Evolutionary conservation across 495 filamentous ascomycete species (phyloP), one percentile per base, ranked within the genome.

Genomic region (Xylaria scruposa): DNA sequence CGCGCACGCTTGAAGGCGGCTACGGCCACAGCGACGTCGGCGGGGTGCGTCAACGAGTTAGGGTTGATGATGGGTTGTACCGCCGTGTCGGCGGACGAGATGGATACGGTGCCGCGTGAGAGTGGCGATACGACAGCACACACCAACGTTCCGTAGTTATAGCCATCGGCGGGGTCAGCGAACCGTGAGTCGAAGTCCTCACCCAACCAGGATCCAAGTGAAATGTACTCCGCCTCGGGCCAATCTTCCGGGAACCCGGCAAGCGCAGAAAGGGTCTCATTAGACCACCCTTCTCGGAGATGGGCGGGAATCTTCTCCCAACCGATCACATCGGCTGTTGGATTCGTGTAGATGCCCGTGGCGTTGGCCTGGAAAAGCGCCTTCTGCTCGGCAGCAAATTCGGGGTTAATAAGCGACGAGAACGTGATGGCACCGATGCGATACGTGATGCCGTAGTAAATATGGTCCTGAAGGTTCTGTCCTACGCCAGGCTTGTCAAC

Each of bases 1-100:
- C 91, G 86, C 2, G 81, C 78, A 7, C 87, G 84, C 72, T 85
- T 86, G 78, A 90, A 86, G n/a, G 82, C 86, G 0, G 86, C 85
- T 40, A 91, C 74, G 0, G 85, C 84, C 17, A 90, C 74, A 54
- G 87, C 87, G 15, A 78, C 73, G 71, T 92, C 90, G 0, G 81
- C 76, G 2, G 83, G 82, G 21, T 89, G 81, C 42, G 76, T 82
- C 1, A 91, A 80, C 83, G 84, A 90, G 72, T 85, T 84, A 0
- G 85, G 85, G 56, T 87, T 82, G 71, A 91, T 84, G 40, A 88
- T 64, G 0, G 89, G 90, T 0, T 78, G 73, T 63, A 85, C 81
- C 0, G 73, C 61, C 0, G 82, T 86, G 70, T 85, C 78, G 6
- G 81, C 70, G 0, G 79, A 85, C 26, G 68, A 68, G 56, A 90